Base-by-base conservation (phyloP, 805 yeast species). In the Yamadazyma scolyti region DNA sequence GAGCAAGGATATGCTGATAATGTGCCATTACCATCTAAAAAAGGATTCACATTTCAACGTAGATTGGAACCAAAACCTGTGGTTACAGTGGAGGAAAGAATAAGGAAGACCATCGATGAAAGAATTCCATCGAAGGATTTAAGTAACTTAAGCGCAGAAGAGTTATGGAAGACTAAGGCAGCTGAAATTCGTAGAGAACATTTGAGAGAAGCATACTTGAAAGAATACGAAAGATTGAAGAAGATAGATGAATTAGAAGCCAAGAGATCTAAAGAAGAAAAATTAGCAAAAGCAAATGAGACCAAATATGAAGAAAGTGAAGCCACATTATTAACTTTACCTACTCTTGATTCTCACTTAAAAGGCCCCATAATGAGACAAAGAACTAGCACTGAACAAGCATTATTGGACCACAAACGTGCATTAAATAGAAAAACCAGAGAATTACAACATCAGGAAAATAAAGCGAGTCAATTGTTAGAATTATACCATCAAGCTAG, bases 101-200 rank as follows among this genome's bases (percentile, higher is more conserved):
- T 88, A 36, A 53, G 57, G 15, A 60, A 62, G 31, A 73, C 81
- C 20, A 81, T 44, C 77, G 85, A 38, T 46, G 57, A 30, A 47
- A 46, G 52, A 62, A 65, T 33, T 14, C 73, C 47, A 11, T 30
- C 23, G 24, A 33, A 17, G 20, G 73, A 45, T 25, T 52, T 32
- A 39, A 40, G 43, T 47, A 52, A 55, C 31, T 53, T 48, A 24
- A 47, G 47, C 10, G 39, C 43, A 16, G 52, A 58, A 6, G 60
- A 75, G 47, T 54, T 63, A 47, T 75, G 77, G 69, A 64, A 66
- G 36, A 44, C 61, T 28, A 68, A 70, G 42, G 64, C 72, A 38
- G 71, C 87, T 10, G 78, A 76, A 32, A 65, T 86, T 45, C 81
- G 96, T 56, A 75, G 94, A 52, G 60, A 71, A 37, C 87, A 79